phyloP scores from a whole-genome alignment of 805 yeast genomes.

The Pichia insulana region DNA sequence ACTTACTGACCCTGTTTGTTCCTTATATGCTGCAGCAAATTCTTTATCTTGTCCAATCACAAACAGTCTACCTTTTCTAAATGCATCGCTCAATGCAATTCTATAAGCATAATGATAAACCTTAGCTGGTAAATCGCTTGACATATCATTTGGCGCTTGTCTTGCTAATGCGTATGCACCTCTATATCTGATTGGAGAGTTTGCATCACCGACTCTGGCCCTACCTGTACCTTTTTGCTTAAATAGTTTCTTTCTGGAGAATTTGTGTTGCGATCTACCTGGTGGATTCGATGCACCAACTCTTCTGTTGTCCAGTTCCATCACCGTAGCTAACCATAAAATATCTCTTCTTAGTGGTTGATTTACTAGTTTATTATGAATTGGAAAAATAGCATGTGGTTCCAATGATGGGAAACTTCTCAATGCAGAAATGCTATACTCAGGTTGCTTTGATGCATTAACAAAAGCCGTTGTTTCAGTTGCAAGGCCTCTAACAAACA shows the following conservation, averaged over 20 bases:
- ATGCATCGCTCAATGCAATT: conserved; percentile 75
- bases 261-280: conserved; percentile 80
- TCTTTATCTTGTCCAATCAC: conserved; percentile 50
- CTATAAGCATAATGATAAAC: conserved; percentile 70
- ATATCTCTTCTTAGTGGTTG: conserved; percentile 82
- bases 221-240: conserved; percentile 93
- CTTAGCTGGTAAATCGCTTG: conserved; percentile 66
- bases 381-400: conserved; percentile 70
- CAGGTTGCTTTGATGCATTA: conserved; percentile 43
- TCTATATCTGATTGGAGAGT: conserved; percentile 83
- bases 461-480: conserved; percentile 11
- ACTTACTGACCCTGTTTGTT: conserved; percentile 2
- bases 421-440: conserved; percentile 65
- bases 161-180: conserved; percentile 89
- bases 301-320: conserved; percentile 81
- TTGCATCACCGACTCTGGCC: conserved; percentile 94
- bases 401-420: conserved; percentile 86
- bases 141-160: conserved; percentile 82
- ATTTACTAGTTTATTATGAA: conserved; percentile 61
- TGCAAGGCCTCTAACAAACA: neutral
- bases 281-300: conserved; percentile 86
- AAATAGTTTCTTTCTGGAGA: conserved; percentile 69
- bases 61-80: conserved; percentile 61
- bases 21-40: conserved; percentile 7
- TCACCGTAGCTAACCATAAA: conserved; percentile 89